phyloP scores from a whole-genome alignment of 306 rosid genomes.

The Acacia melanoxylon region DNA sequence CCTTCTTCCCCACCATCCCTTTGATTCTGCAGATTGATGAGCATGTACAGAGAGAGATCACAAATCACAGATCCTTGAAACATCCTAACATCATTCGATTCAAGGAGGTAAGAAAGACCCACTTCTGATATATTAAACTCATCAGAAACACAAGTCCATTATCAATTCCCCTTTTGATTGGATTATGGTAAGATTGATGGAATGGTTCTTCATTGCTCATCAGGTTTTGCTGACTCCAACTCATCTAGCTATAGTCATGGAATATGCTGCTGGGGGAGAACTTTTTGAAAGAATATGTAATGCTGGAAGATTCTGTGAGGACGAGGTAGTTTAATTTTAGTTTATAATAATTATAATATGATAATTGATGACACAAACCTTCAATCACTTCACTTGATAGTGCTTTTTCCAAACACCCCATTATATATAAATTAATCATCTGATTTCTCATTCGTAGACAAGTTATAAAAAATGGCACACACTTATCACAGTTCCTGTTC shows the following conservation, averaged over 20 bases:
- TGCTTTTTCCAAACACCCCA: background rate
- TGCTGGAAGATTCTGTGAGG: constrained; percentile 16
- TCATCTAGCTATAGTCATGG: constrained; percentile 70
- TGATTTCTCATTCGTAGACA: background rate
- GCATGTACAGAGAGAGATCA: constrained; percentile 74
- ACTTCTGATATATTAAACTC: background rate
- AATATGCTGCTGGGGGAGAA: constrained; percentile 75
- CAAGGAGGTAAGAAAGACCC: constrained; percentile 41
- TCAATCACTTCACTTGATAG: background rate
- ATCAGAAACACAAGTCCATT: background rate
- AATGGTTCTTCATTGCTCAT: too few species aligned
- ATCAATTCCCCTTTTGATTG: background rate
- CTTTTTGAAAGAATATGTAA: constrained; percentile 19
- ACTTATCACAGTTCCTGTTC: background rate
- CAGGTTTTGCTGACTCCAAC: constrained; percentile 68
- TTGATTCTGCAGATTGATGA: constrained; percentile 55
- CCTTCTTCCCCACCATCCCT: background rate
- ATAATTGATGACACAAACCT: background rate
- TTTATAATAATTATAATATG: background rate
- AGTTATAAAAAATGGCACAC: background rate
- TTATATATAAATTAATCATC: background rate
- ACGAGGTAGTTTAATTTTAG: background rate
- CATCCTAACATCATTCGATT: constrained; percentile 45
- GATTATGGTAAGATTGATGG: too few species aligned
- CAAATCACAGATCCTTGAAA: constrained; percentile 60